Conservation (phyloP, 2,329 filamentous ascomycete species). For the Calonectria leucothoes region DNA sequence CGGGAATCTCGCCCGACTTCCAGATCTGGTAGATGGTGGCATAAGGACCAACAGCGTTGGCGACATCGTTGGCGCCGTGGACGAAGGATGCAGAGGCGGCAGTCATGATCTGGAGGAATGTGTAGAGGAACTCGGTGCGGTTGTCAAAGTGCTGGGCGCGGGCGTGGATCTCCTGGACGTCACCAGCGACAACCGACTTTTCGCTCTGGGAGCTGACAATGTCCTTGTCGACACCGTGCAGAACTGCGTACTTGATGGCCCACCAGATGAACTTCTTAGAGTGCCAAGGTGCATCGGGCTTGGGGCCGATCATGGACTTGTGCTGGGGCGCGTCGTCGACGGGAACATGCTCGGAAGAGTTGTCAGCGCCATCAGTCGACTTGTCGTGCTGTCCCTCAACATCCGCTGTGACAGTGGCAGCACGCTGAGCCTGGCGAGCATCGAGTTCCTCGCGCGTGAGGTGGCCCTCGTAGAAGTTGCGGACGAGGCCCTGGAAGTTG, state of each 20-base stretch:
- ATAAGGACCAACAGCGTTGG: constrained; percentile 72
- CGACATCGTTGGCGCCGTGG: constrained; percentile 75
- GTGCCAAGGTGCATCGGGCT: constrained; percentile 58
- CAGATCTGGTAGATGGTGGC: constrained; percentile 73
- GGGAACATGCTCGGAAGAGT: constrained; percentile 70
- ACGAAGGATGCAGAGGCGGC: constrained; percentile 73
- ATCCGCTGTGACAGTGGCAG: constrained; percentile 33
- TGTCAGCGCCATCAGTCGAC: constrained; percentile 26
- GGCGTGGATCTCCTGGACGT: constrained; percentile 67
- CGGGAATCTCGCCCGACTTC: constrained; percentile 57
- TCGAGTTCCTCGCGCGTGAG: constrained; percentile 65
- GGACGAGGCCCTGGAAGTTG: constrained; percentile 54
- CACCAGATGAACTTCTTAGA: constrained; percentile 55
- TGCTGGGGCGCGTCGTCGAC: constrained; percentile 46
- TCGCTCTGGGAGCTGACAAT: constrained; percentile 51
- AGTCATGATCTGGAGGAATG: constrained; percentile 70
- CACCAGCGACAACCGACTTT: constrained; percentile 59
- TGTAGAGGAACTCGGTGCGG: constrained; percentile 70
- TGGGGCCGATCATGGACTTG: constrained; percentile 52
- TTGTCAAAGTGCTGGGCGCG: constrained; percentile 70
- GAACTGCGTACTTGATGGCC: constrained; percentile 56
- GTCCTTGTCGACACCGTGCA: constrained; percentile 60
- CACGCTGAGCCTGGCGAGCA: constrained; percentile 47
- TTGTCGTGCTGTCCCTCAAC: constrained; percentile 44
- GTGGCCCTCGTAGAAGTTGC: constrained; percentile 68